Evolutionary conservation across 345 rosid species (phyloP), one percentile per base, ranked within the genome.

Genomic region (Cardiospermum halicacabum): DNA sequence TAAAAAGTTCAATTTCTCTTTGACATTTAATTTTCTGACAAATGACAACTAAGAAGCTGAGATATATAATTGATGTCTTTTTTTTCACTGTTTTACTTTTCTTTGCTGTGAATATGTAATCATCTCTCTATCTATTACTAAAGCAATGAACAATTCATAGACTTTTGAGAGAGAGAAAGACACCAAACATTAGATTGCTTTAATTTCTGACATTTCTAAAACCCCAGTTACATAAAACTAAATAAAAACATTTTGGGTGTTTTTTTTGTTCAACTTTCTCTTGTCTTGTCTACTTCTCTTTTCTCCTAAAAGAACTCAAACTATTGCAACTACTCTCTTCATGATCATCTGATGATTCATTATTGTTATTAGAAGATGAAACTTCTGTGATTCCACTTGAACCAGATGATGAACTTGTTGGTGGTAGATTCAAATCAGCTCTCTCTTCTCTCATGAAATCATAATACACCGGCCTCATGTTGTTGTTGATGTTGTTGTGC

Each of bases 331-430:
- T 79, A 65, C 89, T 85, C 42, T 82, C 87, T 71, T 85, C 96
- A 65, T 91, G 95, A 50, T 81, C 81, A 34, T 81, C 81, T 49
- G 82, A 83, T 45, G 77, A 61, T 45, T 83, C 92, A 51, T 74
- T 27, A 3, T 28, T 68, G 48, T 74, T 27, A 3, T 28, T 68
- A 36, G 68, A 72, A 4, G 85, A 82, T 47, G 50, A 45, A 37
- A 77, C 78, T 74, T 89, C 87, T 24, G 96, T 91, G 82, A 94
- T 34, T 71, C 96, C 97, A 71, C 99, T 94, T 4, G 96, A 82
- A 36, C 84, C 92, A 2, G 97, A 91, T 32, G 85, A 77, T 3
- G 95, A 74, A 2, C 86, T 79, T 24, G 78, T 59, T 1, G 89
- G 89, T 60, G 73, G 77, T 24, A 85, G 81, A 62, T 88, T 88